These are phyloP conservation scores for Aspergillus caelatus DNA, from an alignment of 2,329 filamentous ascomycete genomes.

Conservation along the genomic window DNA sequence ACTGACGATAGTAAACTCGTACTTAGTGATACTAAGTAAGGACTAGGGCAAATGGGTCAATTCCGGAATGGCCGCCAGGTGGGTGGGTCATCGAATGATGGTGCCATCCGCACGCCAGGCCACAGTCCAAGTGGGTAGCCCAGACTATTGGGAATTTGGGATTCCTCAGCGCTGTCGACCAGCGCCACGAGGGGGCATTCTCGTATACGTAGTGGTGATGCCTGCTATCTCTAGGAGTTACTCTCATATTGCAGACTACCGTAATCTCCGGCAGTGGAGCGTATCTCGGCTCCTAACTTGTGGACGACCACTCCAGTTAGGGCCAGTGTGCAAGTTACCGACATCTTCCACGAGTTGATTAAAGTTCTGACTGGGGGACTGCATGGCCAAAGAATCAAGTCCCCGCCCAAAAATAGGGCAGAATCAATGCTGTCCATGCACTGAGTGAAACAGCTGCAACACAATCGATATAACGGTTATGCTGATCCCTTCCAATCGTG, in stretches of 20 bases:
- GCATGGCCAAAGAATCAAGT: not conserved
- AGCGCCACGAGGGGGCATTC: not conserved
- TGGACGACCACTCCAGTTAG: not conserved
- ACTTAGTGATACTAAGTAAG: not conserved
- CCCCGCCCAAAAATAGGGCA: not conserved
- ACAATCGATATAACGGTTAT: not conserved
- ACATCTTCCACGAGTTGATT: not conserved
- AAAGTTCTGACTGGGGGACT: not conserved
- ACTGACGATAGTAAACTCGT: not conserved
- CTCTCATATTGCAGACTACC: not conserved
- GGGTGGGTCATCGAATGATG: not conserved
- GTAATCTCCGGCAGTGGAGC: conserved; percentile 4
- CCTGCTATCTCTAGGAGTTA: not conserved
- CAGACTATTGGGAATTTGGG: not conserved
- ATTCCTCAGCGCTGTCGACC: not conserved
- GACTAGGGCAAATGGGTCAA: not conserved
- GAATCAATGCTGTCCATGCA: not conserved
- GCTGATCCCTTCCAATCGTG: conserved; percentile 4
- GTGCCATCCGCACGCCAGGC: conserved; percentile 1
- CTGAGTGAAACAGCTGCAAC: not conserved
- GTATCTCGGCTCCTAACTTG: not conserved
- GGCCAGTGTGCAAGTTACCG: not conserved
- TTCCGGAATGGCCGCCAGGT: conserved; percentile 1
- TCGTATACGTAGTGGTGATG: not conserved
- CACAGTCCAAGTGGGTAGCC: not conserved